phyloP scores from a whole-genome alignment of 176 grass and related monocot genomes.

The Themeda triandra region DNA sequence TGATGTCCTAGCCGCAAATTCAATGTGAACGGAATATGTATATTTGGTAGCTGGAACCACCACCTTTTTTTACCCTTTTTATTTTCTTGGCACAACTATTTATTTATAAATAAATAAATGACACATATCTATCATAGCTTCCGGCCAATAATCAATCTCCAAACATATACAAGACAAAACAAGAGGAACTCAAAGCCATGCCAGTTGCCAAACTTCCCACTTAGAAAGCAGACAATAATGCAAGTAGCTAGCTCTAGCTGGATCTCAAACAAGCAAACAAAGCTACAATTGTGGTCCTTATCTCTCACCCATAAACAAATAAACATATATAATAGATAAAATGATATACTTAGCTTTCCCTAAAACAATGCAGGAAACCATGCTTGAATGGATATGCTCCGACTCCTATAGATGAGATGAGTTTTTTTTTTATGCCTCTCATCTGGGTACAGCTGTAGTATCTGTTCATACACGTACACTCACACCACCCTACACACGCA shows the following conservation, averaged over 20 bases:
- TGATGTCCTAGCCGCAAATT: neutral
- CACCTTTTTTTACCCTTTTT: neutral
- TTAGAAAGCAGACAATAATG: neutral
- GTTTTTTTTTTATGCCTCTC: no score
- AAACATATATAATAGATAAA: no score
- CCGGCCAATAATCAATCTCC: neutral
- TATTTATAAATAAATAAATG: neutral
- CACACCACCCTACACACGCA: no score
- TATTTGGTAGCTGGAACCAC: neutral
- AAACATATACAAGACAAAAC: slow-evolving; percentile 8
- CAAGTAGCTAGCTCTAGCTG: neutral
- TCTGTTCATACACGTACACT: no score
- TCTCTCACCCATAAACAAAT: neutral
- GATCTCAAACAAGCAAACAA: no score
- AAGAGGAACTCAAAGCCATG: neutral
- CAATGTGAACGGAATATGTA: neutral
- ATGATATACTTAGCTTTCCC: no score
- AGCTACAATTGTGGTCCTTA: neutral
- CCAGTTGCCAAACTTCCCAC: slow-evolving; percentile 7
- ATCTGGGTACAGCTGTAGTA: no score
- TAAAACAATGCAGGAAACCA: neutral
- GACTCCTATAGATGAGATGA: neutral
- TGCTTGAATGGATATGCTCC: neutral
- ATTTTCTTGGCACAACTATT: neutral
- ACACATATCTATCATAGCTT: neutral